Base-by-base conservation (phyloP, 208 protist species). In the Spironucleus salmonicida region DNA sequence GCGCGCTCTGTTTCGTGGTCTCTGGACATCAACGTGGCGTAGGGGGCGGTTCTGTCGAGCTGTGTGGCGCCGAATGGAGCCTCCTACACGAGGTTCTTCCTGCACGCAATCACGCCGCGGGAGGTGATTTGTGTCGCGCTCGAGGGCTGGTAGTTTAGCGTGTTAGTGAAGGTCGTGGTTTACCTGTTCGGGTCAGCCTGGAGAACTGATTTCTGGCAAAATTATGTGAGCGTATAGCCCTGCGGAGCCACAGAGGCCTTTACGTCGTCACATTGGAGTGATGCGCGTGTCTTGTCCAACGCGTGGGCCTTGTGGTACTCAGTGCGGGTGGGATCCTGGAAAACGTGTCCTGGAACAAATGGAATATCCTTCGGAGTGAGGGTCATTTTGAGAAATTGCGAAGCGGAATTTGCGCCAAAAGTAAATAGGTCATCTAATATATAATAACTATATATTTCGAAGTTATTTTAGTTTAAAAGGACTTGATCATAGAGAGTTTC, bases 281-380 rank as follows among this genome's bases (percentile, higher is more conserved):
- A 59, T 7, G 62, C 49, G 0, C n/a, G 1, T 9, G 58, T 29
- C 27, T 79, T 41, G 57, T 82, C 81, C 38, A 84, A 78, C 0
- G 59, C 27, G 30, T 84, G 81, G 32, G 59, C 34, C 39, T 82
- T 81, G 1, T 4, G 1, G 74, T 76, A 84, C 57, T 81, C 45
- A 41, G 80, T 79, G 1, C 2, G 15, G 0, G 40, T 75, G 4
- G 79, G 79, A 62, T 81, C 78, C 15, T 32, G 49, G 30, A 77
- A 75, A 42, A 40, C 62, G 62, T 69, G 75, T n/a, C 81, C 81
- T 32, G 79, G 78, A 1, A 83, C 45, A 30, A 79, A 79, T 11
- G 81, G 81, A 32, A 78, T 69, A 34, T 69, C 69, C 75, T 76
- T 62, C 7, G 69, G 41, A 26, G 11, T 57, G 11, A 76, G 4